A percentile compares a stretch with the other conserved stretches of the same genome.
Conservation (phyloP, 139 green algal species). For the Astrephomene gubernaculifera region DNA sequence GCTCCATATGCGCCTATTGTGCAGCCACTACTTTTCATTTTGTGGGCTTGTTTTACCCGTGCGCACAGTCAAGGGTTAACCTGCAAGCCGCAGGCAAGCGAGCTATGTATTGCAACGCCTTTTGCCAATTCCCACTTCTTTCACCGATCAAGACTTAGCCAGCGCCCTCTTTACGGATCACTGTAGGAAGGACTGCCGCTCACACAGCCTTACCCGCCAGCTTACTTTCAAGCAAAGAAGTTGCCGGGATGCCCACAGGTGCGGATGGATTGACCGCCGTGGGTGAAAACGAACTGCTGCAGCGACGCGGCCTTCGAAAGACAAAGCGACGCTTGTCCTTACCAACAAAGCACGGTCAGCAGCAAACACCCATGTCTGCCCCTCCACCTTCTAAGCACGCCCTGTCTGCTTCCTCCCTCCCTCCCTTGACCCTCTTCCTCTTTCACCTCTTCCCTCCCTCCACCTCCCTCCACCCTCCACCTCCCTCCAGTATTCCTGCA, state of each 20-base stretch:
- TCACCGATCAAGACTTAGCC: background rate
- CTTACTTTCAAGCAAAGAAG: background rate
- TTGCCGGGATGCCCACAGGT: slow-evolving; percentile 31
- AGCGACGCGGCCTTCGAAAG: background rate
- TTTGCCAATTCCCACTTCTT: background rate
- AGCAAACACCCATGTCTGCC: too few relatives aligned
- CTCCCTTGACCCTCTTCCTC: background rate
- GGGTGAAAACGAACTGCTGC: background rate
- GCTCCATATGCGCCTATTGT: too few relatives aligned
- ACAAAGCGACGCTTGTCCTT: background rate
- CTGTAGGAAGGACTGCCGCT: slow-evolving; percentile 31
- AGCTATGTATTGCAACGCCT: background rate
- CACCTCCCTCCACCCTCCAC: background rate
- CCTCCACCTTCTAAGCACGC: too few relatives aligned
- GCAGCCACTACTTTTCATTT: background rate
- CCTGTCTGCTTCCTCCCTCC: background rate
- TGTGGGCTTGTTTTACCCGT: background rate
- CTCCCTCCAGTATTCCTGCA: slow-evolving; percentile 24
- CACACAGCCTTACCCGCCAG: slow-evolving; percentile 27
- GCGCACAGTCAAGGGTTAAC: background rate
- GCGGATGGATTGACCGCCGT: background rate
- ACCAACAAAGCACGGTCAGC: background rate
- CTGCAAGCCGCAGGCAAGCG: background rate
- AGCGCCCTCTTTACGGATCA: background rate
- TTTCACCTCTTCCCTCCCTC: background rate